phyloP scores from a whole-genome alignment of 2,329 filamentous ascomycete species.

The Aspergillus fructus region DNA sequence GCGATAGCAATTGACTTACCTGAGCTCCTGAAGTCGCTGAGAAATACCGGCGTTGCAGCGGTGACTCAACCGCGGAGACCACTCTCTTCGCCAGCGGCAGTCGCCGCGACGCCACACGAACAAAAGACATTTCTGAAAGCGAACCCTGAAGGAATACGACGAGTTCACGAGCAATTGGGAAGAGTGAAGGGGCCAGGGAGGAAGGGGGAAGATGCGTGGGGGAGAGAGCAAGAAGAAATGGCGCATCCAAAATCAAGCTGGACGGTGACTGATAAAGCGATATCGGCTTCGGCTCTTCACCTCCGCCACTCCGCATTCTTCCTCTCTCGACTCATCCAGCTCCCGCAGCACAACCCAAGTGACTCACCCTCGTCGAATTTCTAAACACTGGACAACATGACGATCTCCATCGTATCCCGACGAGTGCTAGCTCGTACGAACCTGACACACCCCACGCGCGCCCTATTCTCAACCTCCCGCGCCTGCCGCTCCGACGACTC shows the following conservation, averaged over 20 bases:
- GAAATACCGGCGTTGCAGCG: conserved; percentile 34
- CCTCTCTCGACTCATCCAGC: background rate
- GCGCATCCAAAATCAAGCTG: background rate
- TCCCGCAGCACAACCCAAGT: background rate
- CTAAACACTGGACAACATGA: conserved; percentile 14
- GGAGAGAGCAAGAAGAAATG: conserved; percentile 1
- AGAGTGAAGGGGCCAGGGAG: background rate
- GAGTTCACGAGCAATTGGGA: conserved; percentile 7
- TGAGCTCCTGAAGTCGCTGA: conserved; percentile 27
- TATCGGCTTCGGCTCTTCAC: conserved; percentile 10
- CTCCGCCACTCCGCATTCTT: conserved; percentile 16
- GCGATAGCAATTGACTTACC: conserved; percentile 16
- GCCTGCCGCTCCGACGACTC: conserved; percentile 20
- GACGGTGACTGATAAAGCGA: conserved; percentile 1
- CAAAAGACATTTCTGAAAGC: conserved; percentile 26
- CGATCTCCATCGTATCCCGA: conserved; percentile 21
- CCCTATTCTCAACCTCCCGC: conserved; percentile 27
- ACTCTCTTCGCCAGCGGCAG: conserved; percentile 31
- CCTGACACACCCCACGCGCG: conserved; percentile 18
- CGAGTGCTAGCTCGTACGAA: conserved; percentile 46
- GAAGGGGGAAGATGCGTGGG: background rate
- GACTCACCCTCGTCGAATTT: background rate
- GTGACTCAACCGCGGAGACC: conserved; percentile 32
- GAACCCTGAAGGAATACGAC: background rate
- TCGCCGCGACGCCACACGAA: conserved; percentile 37